Conservation (phyloP, 805 yeast species). For the Suhomyces sp. region DNA sequence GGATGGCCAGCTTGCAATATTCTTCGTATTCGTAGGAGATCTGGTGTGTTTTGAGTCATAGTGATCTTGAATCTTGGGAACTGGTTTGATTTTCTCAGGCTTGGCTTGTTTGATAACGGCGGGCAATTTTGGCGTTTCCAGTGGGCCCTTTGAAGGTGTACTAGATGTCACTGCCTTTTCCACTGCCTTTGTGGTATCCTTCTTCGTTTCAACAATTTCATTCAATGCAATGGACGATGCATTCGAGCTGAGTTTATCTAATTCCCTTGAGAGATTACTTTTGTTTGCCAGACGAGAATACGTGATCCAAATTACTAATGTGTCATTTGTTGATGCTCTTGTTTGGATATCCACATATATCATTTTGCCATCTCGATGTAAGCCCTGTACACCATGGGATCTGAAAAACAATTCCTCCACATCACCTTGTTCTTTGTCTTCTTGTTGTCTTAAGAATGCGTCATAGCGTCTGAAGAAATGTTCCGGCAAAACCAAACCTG, state of each 20-base stretch:
- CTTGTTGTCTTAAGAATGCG: slow-evolving; percentile 37
- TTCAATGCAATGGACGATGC: slow-evolving; percentile 14
- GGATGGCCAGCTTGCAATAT: slow-evolving; percentile 45
- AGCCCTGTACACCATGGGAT: slow-evolving; percentile 67
- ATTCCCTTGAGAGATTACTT: slow-evolving; percentile 22
- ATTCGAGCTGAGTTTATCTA: slow-evolving; percentile 24
- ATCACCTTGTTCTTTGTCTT: slow-evolving; percentile 21
- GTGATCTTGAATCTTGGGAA: no score
- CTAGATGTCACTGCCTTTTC: no score
- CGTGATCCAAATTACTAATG: slow-evolving; percentile 79
- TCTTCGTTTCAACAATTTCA: no score
- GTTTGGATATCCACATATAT: slow-evolving; percentile 78
- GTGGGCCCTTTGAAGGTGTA: no score
- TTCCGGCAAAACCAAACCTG: slow-evolving; percentile 86
- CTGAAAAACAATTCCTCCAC: slow-evolving; percentile 53
- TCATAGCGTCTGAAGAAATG: slow-evolving; percentile 78
- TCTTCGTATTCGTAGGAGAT: slow-evolving; percentile 6
- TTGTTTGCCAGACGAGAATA: slow-evolving; percentile 55
- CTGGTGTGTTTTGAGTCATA: slow-evolving; percentile 1
- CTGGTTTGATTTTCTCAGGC: no score
- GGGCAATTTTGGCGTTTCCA: no score
- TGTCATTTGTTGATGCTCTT: slow-evolving; percentile 60
- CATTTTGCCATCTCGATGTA: slow-evolving; percentile 65
- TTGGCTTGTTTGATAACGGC: no score
- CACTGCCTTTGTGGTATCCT: no score